Evolutionary conservation across 345 rosid genomes (phyloP), one percentile per base, ranked within the genome.

Genomic region (Syzygium aqueum): DNA sequence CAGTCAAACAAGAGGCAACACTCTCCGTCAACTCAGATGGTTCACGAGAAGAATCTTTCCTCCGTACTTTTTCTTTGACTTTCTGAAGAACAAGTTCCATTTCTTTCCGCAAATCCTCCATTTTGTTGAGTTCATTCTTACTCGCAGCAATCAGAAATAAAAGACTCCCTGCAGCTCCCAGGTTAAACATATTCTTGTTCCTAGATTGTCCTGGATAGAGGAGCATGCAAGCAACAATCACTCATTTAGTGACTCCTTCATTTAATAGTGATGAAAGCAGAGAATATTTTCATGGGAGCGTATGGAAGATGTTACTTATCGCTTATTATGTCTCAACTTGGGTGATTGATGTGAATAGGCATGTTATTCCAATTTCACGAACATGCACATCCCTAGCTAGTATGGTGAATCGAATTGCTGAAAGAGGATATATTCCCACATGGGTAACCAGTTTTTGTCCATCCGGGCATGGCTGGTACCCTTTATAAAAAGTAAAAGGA

Each of bases 41-140:
- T 51, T 87, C 85, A 28, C 3, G n/a, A 22, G 89, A 57, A 67
- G 61, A 52, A 13, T 87, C 88, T 80, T 90, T 87, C 87, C 63
- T 80, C 63, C 43, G 84, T 65, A 89, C 56, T n/a, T 91, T 94
- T 61, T 87, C 87, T 80, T 88, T 92, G 16, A 84, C 88, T 30
- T 87, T 89, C 83, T 89, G 90, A 46, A 96, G 93, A 88, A 94
- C 85, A 53, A 82, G 87, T 53, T 92, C 95, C 92, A 95, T 90
- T 85, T 94, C 94, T 88, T 65, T 91, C 49, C 93, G 88, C 90
- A 91, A 80, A 80, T 92, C 93, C n/a, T 77, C 49, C 87, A 93
- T 89, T 88, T 92, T 94, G 87, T 89, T 86, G 61, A 93, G 94
- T 89, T 96, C 99, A 63, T 87, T 92, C 89, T 91, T 94, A 88